Evolutionary conservation across 495 filamentous ascomycete genomes (phyloP), one percentile per base, ranked within the genome.

Genomic region (Daldinia concentrica): DNA sequence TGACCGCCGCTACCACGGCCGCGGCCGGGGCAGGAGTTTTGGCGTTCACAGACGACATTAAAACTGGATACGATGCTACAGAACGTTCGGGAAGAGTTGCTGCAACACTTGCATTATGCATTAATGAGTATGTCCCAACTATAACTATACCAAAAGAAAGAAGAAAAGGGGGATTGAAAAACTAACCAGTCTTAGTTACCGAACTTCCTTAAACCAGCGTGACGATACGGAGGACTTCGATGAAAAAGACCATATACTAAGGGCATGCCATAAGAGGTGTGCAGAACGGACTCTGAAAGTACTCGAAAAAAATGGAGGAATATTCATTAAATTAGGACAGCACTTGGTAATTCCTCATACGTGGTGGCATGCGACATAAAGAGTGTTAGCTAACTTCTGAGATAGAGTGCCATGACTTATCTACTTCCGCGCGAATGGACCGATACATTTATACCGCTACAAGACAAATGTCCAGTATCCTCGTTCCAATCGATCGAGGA

Each of bases 281-380:
- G 96, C 95, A 12, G 74, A 79, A 57, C 89, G 95, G 61, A 97
- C 95, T 11, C 82, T 98, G 17, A 84, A 85, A 37, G 94, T 95
- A 0, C 81, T 99, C 29, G 95, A 99, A 83, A 91, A 90, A 82
- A 98, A 96, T 81, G 95, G 95, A 39, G 97, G 94, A 6, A 94
- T 99, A 73, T 99, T 98, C 73, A 98, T 99, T 75, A 99, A 99
- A 79, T 81, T 99, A 27, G 95, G 95, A 24, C 95, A 99, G 71
- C 95, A 99, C 82, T 80, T 99, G 79, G 87, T 88, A 82, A 62
- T 66, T 30, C 26, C 0, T 51, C 6, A 45, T n/a, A 45, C 24
- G 11, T n/a, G 8, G 4, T 22, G 14, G n/a, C 17, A 24, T 29
- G n/a, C 8, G 26, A 26, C 30, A 17, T 50, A 27, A 27, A 45